A percentile compares a stretch with the other conserved stretches of the same genome.
Evolutionary conservation across 1,139 yeast species (phyloP).

Genomic region (Saccharomyces hybrid): DNA sequence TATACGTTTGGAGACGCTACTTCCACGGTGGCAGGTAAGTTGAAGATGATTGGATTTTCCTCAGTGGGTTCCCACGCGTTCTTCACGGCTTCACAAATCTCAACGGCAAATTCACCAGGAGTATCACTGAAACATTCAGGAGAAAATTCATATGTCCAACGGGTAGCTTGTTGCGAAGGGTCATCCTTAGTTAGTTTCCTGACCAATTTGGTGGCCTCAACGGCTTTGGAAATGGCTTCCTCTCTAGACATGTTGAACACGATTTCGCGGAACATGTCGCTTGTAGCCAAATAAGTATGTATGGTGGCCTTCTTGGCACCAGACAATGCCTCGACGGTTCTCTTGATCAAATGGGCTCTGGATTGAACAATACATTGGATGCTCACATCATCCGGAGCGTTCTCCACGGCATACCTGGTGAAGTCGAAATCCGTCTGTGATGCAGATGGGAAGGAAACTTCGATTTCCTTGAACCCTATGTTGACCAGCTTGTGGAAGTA

Average conservation of each 20-base stretch:
- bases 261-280: constrained; percentile 83
- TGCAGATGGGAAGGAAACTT: constrained; percentile 93
- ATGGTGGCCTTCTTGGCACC: constrained; percentile 90
- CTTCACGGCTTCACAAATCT: constrained; percentile 92
- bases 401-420: constrained; percentile 85
- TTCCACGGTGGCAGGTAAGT: constrained; percentile 98
- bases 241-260: constrained; percentile 81
- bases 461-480: constrained; percentile 92
- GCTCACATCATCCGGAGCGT: constrained; percentile 86
- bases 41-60: constrained; percentile 84
- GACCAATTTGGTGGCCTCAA: constrained; percentile 72
- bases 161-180: constrained; percentile 59
- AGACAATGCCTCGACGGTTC: constrained; percentile 80
- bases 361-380: constrained; percentile 91
- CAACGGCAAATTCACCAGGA: constrained; percentile 70
- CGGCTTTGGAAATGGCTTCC: constrained; percentile 77
- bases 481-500: constrained; percentile 83
- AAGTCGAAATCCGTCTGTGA: constrained; percentile 94
- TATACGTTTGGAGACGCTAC: constrained; percentile 88
- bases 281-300: constrained; percentile 87
- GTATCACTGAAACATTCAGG: constrained; percentile 95
- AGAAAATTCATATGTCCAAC: constrained; percentile 87
- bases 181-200: constrained; percentile 84
- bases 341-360: constrained; percentile 76
- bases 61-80: constrained; percentile 83